These are phyloP conservation scores for Auriscalpium orientale DNA, from an alignment of 768 basidiomycete genomes.

Conservation along the genomic window DNA sequence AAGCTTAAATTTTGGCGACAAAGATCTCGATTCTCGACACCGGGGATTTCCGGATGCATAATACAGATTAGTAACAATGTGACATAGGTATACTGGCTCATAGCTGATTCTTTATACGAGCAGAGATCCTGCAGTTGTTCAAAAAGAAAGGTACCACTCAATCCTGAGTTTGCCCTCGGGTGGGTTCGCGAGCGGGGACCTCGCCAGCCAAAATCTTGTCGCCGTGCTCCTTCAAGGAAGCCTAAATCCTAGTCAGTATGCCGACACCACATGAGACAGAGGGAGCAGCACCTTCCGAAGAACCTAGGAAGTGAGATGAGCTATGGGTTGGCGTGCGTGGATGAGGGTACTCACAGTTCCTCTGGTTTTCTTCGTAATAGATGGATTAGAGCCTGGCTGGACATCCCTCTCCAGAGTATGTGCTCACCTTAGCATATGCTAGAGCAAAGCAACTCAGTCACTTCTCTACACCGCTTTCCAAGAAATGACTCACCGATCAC, in stretches of 20 bases:
- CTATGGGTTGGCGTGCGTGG: too few relatives aligned
- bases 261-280: background rate
- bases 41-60: too few relatives aligned
- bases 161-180: background rate
- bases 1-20: too few relatives aligned
- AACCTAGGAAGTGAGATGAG: background rate
- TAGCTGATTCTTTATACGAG: too few relatives aligned
- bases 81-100: background rate
- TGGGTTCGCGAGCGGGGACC: constrained; percentile 14
- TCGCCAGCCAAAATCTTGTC: constrained; percentile 46
- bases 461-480: background rate
- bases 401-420: background rate
- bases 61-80: too few relatives aligned
- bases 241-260: constrained; percentile 12
- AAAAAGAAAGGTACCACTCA: too few relatives aligned
- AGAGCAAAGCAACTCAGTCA: background rate
- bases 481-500: constrained; percentile 38
- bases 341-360: background rate
- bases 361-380: background rate
- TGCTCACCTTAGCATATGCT: background rate
- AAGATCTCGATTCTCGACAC: too few relatives aligned
- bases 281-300: background rate
- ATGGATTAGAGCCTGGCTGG: background rate
- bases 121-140: too few relatives aligned
- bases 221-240: constrained; percentile 45